Evolutionary conservation across 1,284 basidiomycete species (phyloP).

Genomic region (Leccinum solheimii): DNA sequence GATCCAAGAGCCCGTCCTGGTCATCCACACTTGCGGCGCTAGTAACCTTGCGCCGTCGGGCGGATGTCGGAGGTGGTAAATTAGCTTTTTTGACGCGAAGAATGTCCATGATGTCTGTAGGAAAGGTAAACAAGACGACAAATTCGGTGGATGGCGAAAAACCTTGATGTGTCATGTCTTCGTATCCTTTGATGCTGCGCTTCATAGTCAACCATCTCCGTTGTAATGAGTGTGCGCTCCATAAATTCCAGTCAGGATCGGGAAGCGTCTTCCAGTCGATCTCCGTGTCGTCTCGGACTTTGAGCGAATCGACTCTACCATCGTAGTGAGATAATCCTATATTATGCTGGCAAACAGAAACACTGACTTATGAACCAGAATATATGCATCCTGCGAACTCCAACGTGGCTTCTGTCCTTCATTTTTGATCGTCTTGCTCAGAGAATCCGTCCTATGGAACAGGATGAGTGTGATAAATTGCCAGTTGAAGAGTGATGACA

Average conservation of each 20-base stretch:
- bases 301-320: constrained; percentile 65
- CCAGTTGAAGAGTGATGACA: constrained; percentile 27
- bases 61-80: constrained; percentile 42
- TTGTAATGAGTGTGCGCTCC: constrained; percentile 75
- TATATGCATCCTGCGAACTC: constrained; percentile 71
- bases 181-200: constrained; percentile 66
- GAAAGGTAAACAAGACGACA: constrained; percentile 7
- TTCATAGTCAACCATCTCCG: constrained; percentile 79
- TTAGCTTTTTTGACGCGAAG: constrained; percentile 68
- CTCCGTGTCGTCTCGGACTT: constrained; percentile 77
- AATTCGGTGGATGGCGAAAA: constrained; percentile 19
- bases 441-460: constrained; percentile 64
- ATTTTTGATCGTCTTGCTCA: constrained; percentile 70
- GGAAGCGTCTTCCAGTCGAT: constrained; percentile 78
- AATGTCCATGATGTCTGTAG: constrained; percentile 76
- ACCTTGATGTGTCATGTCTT: constrained; percentile 79
- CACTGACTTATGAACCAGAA: constrained; percentile 76
- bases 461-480: constrained; percentile 2
- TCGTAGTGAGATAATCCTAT: neutral
- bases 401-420: constrained; percentile 69
- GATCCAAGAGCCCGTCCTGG: constrained; percentile 25
- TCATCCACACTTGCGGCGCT: constrained; percentile 53
- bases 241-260: constrained; percentile 77
- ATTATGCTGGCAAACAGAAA: neutral
- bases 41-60: constrained; percentile 48